Evolutionary conservation across 345 rosid genomes (phyloP).

Genomic region (Aurinia saxatilis): DNA sequence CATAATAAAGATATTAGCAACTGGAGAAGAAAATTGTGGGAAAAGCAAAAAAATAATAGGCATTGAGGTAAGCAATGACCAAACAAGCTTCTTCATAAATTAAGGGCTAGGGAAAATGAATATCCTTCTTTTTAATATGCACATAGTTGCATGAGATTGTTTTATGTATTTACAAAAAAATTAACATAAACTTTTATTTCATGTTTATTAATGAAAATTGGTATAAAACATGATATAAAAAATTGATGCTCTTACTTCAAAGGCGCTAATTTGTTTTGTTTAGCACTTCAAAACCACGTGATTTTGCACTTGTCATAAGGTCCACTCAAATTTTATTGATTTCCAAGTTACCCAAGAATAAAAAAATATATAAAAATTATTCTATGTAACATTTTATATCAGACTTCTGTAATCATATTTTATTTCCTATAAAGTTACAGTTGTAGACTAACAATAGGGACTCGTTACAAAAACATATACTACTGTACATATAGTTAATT

Average conservation of each 20-base stretch:
- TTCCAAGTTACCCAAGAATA: neutral
- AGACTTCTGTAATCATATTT: neutral
- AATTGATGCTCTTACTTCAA: conserved; percentile 7
- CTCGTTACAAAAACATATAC: no score
- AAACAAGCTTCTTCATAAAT: conserved; percentile 16
- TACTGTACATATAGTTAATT: no score
- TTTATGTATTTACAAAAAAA: neutral
- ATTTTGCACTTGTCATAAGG: conserved; percentile 26
- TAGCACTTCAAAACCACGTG: conserved; percentile 31
- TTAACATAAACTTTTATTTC: neutral
- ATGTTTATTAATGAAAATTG: neutral
- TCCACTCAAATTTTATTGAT: conserved; percentile 3
- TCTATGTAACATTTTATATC: neutral
- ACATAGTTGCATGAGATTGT: conserved; percentile 16
- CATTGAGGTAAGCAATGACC: conserved; percentile 26
- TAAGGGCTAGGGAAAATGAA: conserved; percentile 13
- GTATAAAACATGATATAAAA: neutral
- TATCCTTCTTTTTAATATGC: neutral
- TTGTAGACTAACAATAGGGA: no score
- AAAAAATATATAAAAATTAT: neutral
- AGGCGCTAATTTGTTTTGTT: conserved; percentile 28
- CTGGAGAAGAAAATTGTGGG: conserved; percentile 5
- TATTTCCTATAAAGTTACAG: neutral
- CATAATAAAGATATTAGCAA: neutral
- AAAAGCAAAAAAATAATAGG: neutral